phyloP scores from a whole-genome alignment of 2,329 filamentous ascomycete genomes.

The Albophoma yamanashiensis region DNA sequence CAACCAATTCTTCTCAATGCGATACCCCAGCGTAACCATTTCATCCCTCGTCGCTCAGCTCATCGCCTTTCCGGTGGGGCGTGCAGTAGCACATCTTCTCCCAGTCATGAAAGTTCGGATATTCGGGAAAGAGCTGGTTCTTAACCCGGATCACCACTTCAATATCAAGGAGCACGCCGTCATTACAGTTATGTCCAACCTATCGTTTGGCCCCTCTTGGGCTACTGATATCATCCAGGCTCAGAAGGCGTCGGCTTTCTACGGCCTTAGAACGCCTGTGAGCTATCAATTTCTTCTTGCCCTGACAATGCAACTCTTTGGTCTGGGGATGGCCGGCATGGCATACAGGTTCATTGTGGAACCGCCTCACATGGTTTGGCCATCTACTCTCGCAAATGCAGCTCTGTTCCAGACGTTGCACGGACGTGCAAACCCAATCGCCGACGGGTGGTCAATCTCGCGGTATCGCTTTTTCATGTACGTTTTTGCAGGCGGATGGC shows the following conservation, averaged over 20 bases:
- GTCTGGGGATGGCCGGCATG: conserved; percentile 50
- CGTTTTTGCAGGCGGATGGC: not conserved
- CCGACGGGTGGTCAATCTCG: conserved; percentile 33
- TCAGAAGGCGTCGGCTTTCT: not conserved
- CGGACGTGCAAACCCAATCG: conserved; percentile 27
- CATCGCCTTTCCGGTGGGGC: conserved; percentile 29
- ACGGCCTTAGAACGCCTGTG: conserved; percentile 34
- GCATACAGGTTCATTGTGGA: conserved; percentile 44
- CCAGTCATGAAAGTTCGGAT: conserved; percentile 27
- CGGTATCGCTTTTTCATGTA: conserved; percentile 33
- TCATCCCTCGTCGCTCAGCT: conserved; percentile 27
- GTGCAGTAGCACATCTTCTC: conserved; percentile 28
- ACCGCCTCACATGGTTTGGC: conserved; percentile 54
- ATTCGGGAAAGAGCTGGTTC: conserved; percentile 29
- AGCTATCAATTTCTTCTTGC: conserved; percentile 46
- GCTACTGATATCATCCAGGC: conserved; percentile 2
- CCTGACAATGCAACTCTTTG: conserved; percentile 49
- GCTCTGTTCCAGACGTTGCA: conserved; percentile 36
- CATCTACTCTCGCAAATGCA: conserved; percentile 35
- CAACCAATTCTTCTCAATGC: conserved; percentile 33
- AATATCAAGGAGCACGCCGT: conserved; percentile 21
- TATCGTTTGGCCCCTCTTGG: not conserved
- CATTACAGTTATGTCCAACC: conserved; percentile 30
- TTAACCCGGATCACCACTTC: conserved; percentile 34
- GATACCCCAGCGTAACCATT: conserved; percentile 14